Evolutionary conservation across 257 asterid species (phyloP), one percentile per base, ranked within the genome.

Genomic region (Nicotiana undulata): DNA sequence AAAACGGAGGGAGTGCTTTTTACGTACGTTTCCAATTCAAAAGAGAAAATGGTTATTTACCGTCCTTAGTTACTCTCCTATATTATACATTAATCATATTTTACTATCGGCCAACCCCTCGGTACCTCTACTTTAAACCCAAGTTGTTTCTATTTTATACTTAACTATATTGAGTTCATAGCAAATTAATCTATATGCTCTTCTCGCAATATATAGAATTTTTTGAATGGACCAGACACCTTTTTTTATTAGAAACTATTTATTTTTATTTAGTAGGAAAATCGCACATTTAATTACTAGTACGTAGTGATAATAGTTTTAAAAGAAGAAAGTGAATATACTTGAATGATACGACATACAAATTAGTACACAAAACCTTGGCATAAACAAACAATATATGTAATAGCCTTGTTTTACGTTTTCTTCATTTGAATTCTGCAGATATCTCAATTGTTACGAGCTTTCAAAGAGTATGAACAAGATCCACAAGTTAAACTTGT

Each of bases 401-500:
- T 26, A 26, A 26, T 26, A 26, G 28, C 28, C 65, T 44, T 60
- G 53, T 34, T 60, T 15, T 46, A 7, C 75, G 32, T 31, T 65
- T 59, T 20, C 1, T 59, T 66, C 28, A 0, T 34, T 34, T 34
- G 5, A 12, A 22, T 44, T 80, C 18, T 58, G 31, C 74, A 81
- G 83, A 49, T 81, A 29, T 9, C 26, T 56, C 52, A 68, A 44
- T 13, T 81, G 83, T 56, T 67, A 58, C 46, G 34, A 29, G 46
- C 80, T 81, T 59, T 81, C 34, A 11, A 70, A 40, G 72, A 53
- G 34, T 58, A 11, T 22, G 79, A 81, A 49, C 16, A 53, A 22
- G 79, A 70, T 37, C 61, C 74, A 8, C 40, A 68, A 81, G 58
- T 81, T 52, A 70, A 24, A 29, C 51, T 61, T 37, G 80, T 70